Evolutionary conservation across 768 basidiomycete genomes (phyloP).

Genomic region (Udeniomyces megalosporus): DNA sequence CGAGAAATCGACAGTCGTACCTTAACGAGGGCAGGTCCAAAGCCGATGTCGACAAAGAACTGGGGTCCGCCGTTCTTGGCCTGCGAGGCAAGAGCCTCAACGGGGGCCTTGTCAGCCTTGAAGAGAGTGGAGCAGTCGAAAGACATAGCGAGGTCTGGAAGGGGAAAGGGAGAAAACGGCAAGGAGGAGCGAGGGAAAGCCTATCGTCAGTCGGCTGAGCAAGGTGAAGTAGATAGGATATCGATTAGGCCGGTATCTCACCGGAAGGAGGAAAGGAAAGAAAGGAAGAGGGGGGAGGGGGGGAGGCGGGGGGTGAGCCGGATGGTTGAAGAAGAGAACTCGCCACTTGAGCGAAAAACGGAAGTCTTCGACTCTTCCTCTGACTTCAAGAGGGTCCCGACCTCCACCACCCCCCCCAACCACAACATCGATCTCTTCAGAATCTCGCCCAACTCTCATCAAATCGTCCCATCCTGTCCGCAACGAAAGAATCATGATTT

Average conservation of each 20-base stretch:
- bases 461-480: too few species aligned
- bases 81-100: slow-evolving; percentile 49
- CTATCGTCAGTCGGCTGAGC: background rate
- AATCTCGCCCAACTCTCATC: too few species aligned
- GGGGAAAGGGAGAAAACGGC: background rate
- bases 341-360: too few species aligned
- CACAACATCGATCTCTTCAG: too few species aligned
- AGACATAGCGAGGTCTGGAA: background rate
- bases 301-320: background rate
- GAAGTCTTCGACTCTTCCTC: too few species aligned
- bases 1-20: too few species aligned
- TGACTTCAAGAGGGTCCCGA: too few species aligned
- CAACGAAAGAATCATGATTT: too few species aligned
- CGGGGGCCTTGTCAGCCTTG: slow-evolving; percentile 35
- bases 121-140: slow-evolving; percentile 15
- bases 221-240: background rate
- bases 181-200: background rate
- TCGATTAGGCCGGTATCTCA: background rate
- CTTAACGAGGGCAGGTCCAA: slow-evolving; percentile 57
- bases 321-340: too few species aligned
- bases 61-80: slow-evolving; percentile 72
- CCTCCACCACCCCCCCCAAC: too few species aligned
- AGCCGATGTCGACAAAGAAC: slow-evolving; percentile 51
- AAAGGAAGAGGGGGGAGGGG: background rate
- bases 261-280: background rate